Base-by-base conservation (phyloP, 2,329 filamentous ascomycete genomes). In the Trichoderma simmonsii region DNA sequence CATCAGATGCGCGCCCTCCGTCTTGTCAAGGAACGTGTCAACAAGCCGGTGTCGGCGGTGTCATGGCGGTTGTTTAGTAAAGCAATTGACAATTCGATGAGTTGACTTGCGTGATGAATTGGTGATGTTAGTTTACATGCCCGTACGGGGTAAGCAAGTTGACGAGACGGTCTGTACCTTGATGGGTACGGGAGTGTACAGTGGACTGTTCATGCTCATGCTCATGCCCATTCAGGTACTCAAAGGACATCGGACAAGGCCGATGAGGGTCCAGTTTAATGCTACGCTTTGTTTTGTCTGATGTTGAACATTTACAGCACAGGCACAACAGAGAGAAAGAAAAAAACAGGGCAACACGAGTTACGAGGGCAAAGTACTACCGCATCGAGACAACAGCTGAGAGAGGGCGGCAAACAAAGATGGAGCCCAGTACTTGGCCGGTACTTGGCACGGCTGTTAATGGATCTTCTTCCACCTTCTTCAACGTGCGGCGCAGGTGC, bases 231-330 rank as follows among this genome's bases (percentile, higher is more conserved):
- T 43, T n/a, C 39, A 43, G 15, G 15, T 43, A n/a, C 39, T 43
- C 39, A 43, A n/a, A 43, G 39, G 18, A 2, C 56, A 54, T 62
- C 66, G 66, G 66, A n/a, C 57, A 70, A 70, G 57, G 36, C 66
- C 66, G 66, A 62, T 39, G 34, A 54, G 56, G 57, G 36, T 61
- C 66, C 57, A 62, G 36, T 54, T 62, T 61, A 67, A 67, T 67
- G 24, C 64, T 54, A 54, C 57, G 57, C 57, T 43, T 43, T 63
- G 66, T 34, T 59, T 34, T 39, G 39, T 51, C 28, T 24, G n/a
- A 24, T 60, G n/a, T 60, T n/a, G 28, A 54, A 5, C 48, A 54
- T 21, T 54, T 54, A 21, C n/a, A 48, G 43, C 18, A 51, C 43
- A 24, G 48, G 48, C n/a, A 24, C n/a, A 54, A 24, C 48, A 54